Percentiles rank a stretch among this genome's conserved stretches.
These are phyloP conservation scores for Termitomyces sp. DNA, from an alignment of 768 basidiomycete species.

Conservation along the genomic window DNA sequence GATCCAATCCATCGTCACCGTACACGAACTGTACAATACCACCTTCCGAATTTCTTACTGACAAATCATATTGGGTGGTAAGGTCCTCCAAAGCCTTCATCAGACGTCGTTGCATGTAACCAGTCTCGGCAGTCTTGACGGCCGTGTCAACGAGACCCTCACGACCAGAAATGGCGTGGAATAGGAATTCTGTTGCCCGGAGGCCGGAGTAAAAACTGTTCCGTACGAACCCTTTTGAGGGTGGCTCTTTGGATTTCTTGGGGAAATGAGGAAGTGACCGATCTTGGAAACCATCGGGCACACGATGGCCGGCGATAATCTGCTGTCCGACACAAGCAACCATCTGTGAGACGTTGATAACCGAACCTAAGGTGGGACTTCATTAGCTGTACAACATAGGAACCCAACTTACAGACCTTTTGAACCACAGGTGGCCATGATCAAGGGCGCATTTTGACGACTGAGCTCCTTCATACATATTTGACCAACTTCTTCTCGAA, in stretches of 20 bases:
- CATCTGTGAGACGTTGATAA: conserved; percentile 99
- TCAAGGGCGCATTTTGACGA: conserved; percentile 92
- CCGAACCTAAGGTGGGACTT: conserved; percentile 58
- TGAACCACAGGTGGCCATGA: conserved; percentile 99
- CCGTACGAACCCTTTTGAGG: conserved; percentile 96
- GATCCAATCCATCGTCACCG: conserved; percentile 96
- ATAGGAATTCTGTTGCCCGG: conserved; percentile 91
- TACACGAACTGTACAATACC: conserved; percentile 97
- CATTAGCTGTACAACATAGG: neutral
- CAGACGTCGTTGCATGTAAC: conserved; percentile 97
- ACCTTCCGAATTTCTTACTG: conserved; percentile 91
- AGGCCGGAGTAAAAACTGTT: conserved; percentile 96
- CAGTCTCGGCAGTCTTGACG: conserved; percentile 99
- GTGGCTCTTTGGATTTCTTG: conserved; percentile 94
- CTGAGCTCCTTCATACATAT: conserved; percentile 99
- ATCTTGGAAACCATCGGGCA: conserved; percentile 98
- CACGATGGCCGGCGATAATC: conserved; percentile 96
- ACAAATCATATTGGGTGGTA: conserved; percentile 92
- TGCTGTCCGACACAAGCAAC: conserved; percentile 99
- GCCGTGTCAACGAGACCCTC: conserved; percentile 99
- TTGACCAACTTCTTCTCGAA: conserved; percentile 93
- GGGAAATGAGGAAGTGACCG: conserved; percentile 98
- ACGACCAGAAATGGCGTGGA: conserved; percentile 98
- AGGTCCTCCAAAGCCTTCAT: conserved; percentile 99
- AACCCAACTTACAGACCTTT: conserved; percentile 59